Evolutionary conservation across 1,284 basidiomycete genomes (phyloP), one percentile per base, ranked within the genome.

Genomic region (Melampsora larici-populina): DNA sequence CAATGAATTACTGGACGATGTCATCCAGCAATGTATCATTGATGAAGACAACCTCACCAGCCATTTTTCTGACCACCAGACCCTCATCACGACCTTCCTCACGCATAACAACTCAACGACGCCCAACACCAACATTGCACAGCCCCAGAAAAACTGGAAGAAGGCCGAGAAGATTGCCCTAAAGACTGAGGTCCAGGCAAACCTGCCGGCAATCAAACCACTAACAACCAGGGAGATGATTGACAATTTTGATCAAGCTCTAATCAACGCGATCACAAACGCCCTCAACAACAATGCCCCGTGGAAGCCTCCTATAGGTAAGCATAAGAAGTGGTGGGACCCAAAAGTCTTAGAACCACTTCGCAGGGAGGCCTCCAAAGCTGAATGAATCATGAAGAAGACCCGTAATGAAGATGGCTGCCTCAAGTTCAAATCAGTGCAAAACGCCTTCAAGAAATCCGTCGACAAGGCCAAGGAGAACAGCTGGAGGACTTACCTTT

Each of bases 61-160:
- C n/a, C n/a, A n/a, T 51, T 48, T 48, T 5, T 74, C 72, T 6
- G 72, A 74, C 33, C 72, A 74, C 24, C 72, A 74, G 40, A 33
- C 72, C 26, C 51, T 74, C 17, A 64, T 36, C 62, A 64, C 70
- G 33, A 29, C n/a, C 46, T 46, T 17, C 21, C 36, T 36, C 36
- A 36, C 36, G 9, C 48, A 4, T 26, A 31, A 55, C n/a, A 36
- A 2, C 29, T 65, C n/a, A 6, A 18, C 9, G 3, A 36, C 2
- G 13, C 55, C 5, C 17, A 49, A 0, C 36, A 67, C 36, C 24
- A 24, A 55, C 24, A 24, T 21, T 24, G 24, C 17, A 21, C 18
- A 15, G 6, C 24, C 51, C 24, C 24, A 24, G 51, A 36, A 36
- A 9, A 36, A 36, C 36, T 36, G 36, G 36, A 36, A 36, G 36